Percentiles rank a stretch among this genome's conserved stretches.
These are phyloP conservation scores for Scutellaria galericulata DNA, from an alignment of 257 asterid species.

Conservation along the genomic window DNA sequence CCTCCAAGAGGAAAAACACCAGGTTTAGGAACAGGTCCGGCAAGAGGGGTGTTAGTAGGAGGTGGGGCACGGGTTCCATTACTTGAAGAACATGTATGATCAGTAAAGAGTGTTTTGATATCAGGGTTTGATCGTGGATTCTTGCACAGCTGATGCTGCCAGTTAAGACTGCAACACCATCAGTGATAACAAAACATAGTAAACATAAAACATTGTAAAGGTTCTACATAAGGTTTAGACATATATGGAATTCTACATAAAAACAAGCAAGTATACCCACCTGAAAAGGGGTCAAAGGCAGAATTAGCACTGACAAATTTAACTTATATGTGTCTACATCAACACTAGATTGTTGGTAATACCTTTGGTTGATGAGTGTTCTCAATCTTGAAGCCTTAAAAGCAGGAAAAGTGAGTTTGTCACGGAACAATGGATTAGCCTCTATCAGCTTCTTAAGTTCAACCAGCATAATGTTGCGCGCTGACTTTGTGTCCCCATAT, in stretches of 20 bases:
- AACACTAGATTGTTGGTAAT: constrained; percentile 24
- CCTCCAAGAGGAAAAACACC: constrained; percentile 84
- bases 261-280: constrained; percentile 1
- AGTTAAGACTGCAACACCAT: constrained; percentile 76
- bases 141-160: constrained; percentile 99
- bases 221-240: background rate
- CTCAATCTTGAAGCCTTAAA: constrained; percentile 92
- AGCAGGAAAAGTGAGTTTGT: constrained; percentile 81
- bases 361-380: constrained; percentile 99
- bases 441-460: constrained; percentile 95
- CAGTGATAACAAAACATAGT: constrained; percentile 31
- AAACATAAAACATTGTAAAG: constrained; percentile 17
- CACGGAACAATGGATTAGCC: constrained; percentile 96
- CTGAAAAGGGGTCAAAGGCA: constrained; percentile 2
- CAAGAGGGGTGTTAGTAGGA: constrained; percentile 70
- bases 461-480: constrained; percentile 88
- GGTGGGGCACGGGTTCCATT: constrained; percentile 86
- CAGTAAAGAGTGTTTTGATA: constrained; percentile 90
- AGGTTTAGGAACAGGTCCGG: constrained; percentile 77
- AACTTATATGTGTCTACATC: background rate
- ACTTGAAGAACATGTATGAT: constrained; percentile 85
- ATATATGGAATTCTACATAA: background rate
- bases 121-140: constrained; percentile 97
- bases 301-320: constrained; percentile 23
- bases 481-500: constrained; percentile 95